Conservation (phyloP, 2,329 filamentous ascomycete species). For the Penicillium sumatraense region DNA sequence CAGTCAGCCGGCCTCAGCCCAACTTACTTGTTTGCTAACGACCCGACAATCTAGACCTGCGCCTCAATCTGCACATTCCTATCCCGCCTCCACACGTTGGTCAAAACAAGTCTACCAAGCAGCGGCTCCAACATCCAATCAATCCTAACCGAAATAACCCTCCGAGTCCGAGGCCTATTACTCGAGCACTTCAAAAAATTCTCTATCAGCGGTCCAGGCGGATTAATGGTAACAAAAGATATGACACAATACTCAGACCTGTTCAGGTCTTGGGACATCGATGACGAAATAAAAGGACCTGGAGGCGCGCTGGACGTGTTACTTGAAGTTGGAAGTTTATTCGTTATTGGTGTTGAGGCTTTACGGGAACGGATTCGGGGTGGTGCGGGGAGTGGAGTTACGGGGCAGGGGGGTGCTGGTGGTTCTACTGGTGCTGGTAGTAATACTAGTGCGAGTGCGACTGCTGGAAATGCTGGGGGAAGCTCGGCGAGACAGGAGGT, state of each 20-base stretch:
- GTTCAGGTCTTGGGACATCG: slow-evolving; percentile 78
- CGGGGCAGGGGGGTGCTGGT: neutral
- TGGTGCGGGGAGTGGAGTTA: slow-evolving; percentile 42
- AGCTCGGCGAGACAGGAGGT: slow-evolving; percentile 58
- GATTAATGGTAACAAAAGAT: slow-evolving; percentile 93
- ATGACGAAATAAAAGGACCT: slow-evolving; percentile 59
- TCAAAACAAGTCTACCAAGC: slow-evolving; percentile 65
- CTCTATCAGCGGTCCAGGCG: slow-evolving; percentile 88
- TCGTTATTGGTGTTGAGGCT: slow-evolving; percentile 86
- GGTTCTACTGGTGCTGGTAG: slow-evolving; percentile 14
- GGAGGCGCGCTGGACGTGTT: slow-evolving; percentile 76
- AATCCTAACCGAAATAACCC: slow-evolving; percentile 81
- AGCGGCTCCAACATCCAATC: slow-evolving; percentile 77
- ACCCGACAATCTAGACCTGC: slow-evolving; percentile 66
- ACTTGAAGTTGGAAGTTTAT: slow-evolving; percentile 91
- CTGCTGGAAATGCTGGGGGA: slow-evolving; percentile 50
- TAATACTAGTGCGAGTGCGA: slow-evolving; percentile 35
- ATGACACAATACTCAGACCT: slow-evolving; percentile 91
- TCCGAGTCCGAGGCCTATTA: slow-evolving; percentile 76
- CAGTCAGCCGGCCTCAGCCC: neutral
- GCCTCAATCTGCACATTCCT: slow-evolving; percentile 81
- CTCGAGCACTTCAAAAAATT: slow-evolving; percentile 96
- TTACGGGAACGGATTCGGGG: slow-evolving; percentile 70
- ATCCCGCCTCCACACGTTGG: slow-evolving; percentile 65
- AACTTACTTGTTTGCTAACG: neutral